These are phyloP conservation scores for Citrus sinensis DNA, from an alignment of 345 rosid species.

Conservation along the genomic window DVS_A1.0 CM039165.1:19903501-19904000, in stretches of 20 bases:
- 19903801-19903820: constrained; percentile 47
- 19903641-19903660: constrained; percentile 73
- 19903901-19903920: too few species aligned
- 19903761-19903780: constrained; percentile 57
- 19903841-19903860: too few species aligned
- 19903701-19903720: constrained; percentile 58
- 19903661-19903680: constrained; percentile 69
- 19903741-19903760: constrained; percentile 62
- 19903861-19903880: too few species aligned
- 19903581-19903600: not conserved
- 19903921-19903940: too few species aligned
- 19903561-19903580: constrained; percentile 2
- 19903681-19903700: constrained; percentile 64
- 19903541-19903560: not conserved
- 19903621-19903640: constrained; percentile 48
- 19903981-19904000: too few species aligned
- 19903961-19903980: constrained; percentile 16
- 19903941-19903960: constrained; percentile 21
- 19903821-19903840: constrained; percentile 39
- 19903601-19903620: not conserved
- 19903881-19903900: too few species aligned
- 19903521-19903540: not conserved
- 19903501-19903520: not conserved
- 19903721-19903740: constrained; percentile 63
- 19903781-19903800: constrained; percentile 51